Evolutionary conservation across 176 grass and related monocot genomes (phyloP), one percentile per base, ranked within the genome.

Genomic region (Cenchrus fungigraminus): DNA sequence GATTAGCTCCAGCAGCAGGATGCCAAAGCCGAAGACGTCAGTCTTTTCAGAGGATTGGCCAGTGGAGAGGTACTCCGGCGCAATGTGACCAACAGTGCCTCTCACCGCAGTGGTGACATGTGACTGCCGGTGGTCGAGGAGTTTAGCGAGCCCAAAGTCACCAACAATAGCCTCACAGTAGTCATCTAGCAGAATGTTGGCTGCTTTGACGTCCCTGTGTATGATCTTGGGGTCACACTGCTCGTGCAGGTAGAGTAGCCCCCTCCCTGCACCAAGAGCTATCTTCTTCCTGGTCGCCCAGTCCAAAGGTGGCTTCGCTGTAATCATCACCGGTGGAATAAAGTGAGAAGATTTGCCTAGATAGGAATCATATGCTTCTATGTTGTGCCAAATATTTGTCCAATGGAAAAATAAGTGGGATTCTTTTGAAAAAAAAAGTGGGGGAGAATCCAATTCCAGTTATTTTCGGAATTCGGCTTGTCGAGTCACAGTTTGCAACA

Each of bases 211-310:
- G 12, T 99, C 97, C 65, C 97, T 89, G 59, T 99, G 97, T 81
- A 97, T 99, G 87, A 97, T 97, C 89, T 99, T 99, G 19, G 97
- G 97, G 72, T 99, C 97, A 40, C 94, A 99, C 83, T 99, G 97
- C 79, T 99, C 97, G 34, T 99, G 97, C 44, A 99, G 97, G 76
- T 97, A 99, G 34, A 97, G 82, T 58, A 99, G 82, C 8, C 97
- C 97, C 83, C 97, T 77, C 71, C 84, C 97, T 81, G 97, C 92
- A 22, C 97, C 97, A 63, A 97, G 84, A 20, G 97, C 85, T 81
- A 99, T 99, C 80, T 79, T 88, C 71, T 92, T 99, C 69, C 97
- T 90, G 16, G 97, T 96, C 58, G 84, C 76, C 97, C 94, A 99
- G 86, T 99, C 94, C 90, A 96, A 58, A 50, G 97, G 79, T 59